Conservation (phyloP, 2,329 filamentous ascomycete genomes). For the Hymenoscyphus infarciens region DNA sequence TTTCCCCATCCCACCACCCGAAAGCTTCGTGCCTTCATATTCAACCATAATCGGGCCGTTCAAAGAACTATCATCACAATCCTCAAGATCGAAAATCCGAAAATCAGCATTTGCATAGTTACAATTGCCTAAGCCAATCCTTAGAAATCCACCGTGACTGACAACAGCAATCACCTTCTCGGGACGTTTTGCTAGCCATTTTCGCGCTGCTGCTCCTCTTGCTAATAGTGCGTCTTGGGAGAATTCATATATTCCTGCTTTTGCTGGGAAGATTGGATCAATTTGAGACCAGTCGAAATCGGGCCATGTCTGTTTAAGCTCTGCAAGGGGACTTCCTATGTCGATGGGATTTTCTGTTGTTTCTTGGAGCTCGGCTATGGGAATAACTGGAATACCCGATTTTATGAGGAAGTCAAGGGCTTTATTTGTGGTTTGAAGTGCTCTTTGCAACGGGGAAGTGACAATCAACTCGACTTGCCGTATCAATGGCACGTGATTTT, state of each 20-base stretch:
- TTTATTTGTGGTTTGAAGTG: conserved; percentile 17
- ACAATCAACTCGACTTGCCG: conserved; percentile 15
- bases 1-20: conserved; percentile 18
- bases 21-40: conserved; percentile 15
- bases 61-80: conserved; percentile 2
- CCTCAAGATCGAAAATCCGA: conserved; percentile 18
- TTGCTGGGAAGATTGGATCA: conserved; percentile 15
- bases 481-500: conserved; percentile 8
- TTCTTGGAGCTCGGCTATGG: conserved; percentile 17
- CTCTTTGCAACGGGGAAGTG: conserved; percentile 15
- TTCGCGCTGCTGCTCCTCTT: conserved; percentile 11
- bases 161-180: conserved; percentile 23
- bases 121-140: conserved; percentile 16
- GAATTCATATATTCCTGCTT: conserved; percentile 17
- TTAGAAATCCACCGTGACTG: conserved; percentile 18
- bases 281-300: conserved; percentile 13
- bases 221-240: conserved; percentile 12
- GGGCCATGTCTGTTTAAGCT: conserved; percentile 12
- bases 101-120: conserved; percentile 21
- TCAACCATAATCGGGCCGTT: conserved; percentile 13
- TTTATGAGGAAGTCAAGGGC: conserved; percentile 13
- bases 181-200: conserved; percentile 11
- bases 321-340: conserved; percentile 13
- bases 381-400: conserved; percentile 8
- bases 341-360: conserved; percentile 18